Evolutionary conservation across 2,329 filamentous ascomycete species (phyloP), one percentile per base, ranked within the genome.

Genomic region (Cercospora zeae-maydis): DNA sequence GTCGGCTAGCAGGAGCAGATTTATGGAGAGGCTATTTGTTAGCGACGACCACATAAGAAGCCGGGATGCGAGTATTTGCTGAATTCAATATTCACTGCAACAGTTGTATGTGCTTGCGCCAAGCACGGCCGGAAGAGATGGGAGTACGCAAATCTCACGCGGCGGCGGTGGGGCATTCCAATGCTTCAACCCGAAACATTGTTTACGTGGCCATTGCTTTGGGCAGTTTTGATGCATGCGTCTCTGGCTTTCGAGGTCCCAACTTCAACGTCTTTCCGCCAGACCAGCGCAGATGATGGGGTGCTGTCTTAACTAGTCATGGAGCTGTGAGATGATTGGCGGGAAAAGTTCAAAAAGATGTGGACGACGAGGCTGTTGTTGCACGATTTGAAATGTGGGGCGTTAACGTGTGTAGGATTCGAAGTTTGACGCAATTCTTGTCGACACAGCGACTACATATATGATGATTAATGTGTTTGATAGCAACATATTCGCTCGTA

Each of bases 401-500:
- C n/a, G 19, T 49, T 27, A 49, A 49, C n/a, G 42, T 49, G 42
- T 49, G 27, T 21, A 49, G 27, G 42, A 49, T 49, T 49, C 21
- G 21, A 49, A 49, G 19, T 49, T 49, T 49, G 42, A 49, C 27
- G 42, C 42, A 49, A 27, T 49, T 27, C 42, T 49, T 49, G 42
- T 49, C 42, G 42, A 49, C 42, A 49, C 42, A 49, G 42, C 42
- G 42, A 19, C 21, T 49, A 30, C 21, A 49, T 49, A 21, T 24
- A 30, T 27, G 42, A 49, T 49, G 42, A n/a, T n/a, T n/a, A n/a
- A 99, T 98, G 92, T 98, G 76, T 79, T 99, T 99, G 78, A 99
- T 95, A 31, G 95, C 95, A 59, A 98, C 95, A 42, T 93, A 89
- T 72, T 97, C 92, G 67, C 93, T 93, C 0, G 93, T 97, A 30